Percentiles rank a stretch among this genome's conserved stretches.
phyloP scores from a whole-genome alignment of 2,329 filamentous ascomycete genomes.

The Fusarium pininemorale region DNA sequence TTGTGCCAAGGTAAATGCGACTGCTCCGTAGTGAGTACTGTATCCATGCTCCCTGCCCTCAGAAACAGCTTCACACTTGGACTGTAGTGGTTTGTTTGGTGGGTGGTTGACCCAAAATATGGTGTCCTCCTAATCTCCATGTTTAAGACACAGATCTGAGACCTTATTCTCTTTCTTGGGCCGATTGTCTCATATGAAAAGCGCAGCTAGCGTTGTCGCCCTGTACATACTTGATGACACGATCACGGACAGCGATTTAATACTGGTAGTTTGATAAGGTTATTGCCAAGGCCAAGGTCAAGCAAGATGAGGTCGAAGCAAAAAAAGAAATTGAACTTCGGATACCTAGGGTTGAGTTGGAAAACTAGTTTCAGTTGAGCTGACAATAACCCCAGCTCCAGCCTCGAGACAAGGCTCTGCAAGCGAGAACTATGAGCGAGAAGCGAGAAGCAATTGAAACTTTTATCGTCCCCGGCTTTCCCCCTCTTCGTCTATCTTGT shows the following conservation, averaged over 20 bases:
- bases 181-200: slow-evolving; percentile 19
- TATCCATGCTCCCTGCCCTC: background rate
- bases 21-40: background rate
- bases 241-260: slow-evolving; percentile 15
- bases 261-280: background rate
- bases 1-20: background rate
- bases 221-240: slow-evolving; percentile 22
- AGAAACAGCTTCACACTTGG: background rate
- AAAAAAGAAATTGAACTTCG: slow-evolving; percentile 1
- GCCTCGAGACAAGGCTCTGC: background rate
- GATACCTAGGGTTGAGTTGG: background rate
- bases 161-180: background rate
- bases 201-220: background rate
- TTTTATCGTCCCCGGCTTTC: background rate
- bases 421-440: background rate
- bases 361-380: slow-evolving; percentile 20
- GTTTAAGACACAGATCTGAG: slow-evolving; percentile 31
- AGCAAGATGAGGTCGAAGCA: background rate
- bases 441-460: background rate
- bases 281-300: background rate
- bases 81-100: background rate
- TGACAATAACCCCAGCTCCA: background rate
- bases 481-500: background rate
- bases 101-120: background rate
- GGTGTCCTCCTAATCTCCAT: background rate